Percentiles rank a stretch among this genome's conserved stretches.
Evolutionary conservation across 2,329 filamentous ascomycete species (phyloP).

Genomic region (Cryoendolithus antarcticus): DNA sequence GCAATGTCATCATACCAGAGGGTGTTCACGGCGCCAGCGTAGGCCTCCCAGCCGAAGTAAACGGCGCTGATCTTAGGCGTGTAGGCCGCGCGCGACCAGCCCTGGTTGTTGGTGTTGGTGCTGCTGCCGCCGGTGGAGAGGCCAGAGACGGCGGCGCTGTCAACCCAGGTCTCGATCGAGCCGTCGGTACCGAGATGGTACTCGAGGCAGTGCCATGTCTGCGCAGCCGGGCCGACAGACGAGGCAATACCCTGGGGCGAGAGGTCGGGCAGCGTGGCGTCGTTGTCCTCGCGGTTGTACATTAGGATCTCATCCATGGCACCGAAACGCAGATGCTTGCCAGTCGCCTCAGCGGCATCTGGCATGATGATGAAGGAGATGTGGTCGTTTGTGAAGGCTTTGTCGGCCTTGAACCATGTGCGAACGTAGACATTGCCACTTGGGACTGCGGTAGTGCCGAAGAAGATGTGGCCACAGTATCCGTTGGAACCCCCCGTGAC

Average conservation of each 20-base stretch:
- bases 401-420: conserved; percentile 31
- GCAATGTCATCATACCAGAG: conserved; percentile 52
- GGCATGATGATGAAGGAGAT: conserved; percentile 52
- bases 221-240: conserved; percentile 39
- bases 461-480: conserved; percentile 49
- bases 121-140: conserved; percentile 38
- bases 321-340: conserved; percentile 51
- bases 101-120: conserved; percentile 38
- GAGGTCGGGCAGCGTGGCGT: conserved; percentile 49
- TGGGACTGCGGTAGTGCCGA: conserved; percentile 46
- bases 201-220: conserved; percentile 47
- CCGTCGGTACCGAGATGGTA: conserved; percentile 48
- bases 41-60: conserved; percentile 54
- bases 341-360: conserved; percentile 40
- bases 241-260: conserved; percentile 47
- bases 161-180: conserved; percentile 49
- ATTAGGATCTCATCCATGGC: conserved; percentile 50
- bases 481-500: conserved; percentile 40
- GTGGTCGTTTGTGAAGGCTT: conserved; percentile 46
- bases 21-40: conserved; percentile 48
- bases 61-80: conserved; percentile 43
- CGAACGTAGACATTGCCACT: conserved; percentile 46
- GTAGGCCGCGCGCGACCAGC: conserved; percentile 37
- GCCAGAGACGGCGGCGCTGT: conserved; percentile 39
- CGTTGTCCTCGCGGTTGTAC: conserved; percentile 53